phyloP scores from a whole-genome alignment of 257 asterid species.

The Solanum phureja region DNA sequence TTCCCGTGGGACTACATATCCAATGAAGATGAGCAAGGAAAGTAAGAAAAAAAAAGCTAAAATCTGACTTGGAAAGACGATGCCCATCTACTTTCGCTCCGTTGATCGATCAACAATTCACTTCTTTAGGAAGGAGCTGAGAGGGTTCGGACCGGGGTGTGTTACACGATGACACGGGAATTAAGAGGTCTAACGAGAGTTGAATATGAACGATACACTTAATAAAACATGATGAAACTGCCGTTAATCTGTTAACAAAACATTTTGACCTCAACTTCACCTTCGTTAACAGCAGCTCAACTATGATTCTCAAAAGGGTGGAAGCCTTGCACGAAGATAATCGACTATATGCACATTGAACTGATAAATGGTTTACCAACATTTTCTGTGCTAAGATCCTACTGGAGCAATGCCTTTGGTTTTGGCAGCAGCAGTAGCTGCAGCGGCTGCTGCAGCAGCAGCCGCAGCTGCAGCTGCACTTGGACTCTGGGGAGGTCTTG shows the following conservation, averaged over 20 bases:
- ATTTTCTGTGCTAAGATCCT: slow-evolving; percentile 35
- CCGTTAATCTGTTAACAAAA: neutral
- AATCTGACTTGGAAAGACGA: too few species aligned
- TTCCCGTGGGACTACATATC: too few species aligned
- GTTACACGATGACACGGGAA: neutral
- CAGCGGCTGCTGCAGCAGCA: slow-evolving; percentile 32
- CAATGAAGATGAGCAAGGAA: too few species aligned
- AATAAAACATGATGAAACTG: neutral
- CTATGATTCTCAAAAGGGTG: neutral
- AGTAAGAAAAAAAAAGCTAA: too few species aligned
- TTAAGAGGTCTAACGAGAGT: neutral
- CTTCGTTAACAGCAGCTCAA: neutral
- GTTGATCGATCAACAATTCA: too few species aligned
- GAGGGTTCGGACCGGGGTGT: too few species aligned
- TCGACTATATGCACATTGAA: neutral
- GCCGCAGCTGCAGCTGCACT: slow-evolving; percentile 52
- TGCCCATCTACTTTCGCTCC: too few species aligned
- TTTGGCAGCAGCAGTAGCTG: slow-evolving; percentile 57
- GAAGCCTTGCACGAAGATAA: neutral
- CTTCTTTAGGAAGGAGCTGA: too few species aligned
- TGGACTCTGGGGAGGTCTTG: slow-evolving; percentile 31
- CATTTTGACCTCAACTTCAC: neutral
- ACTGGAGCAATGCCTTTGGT: slow-evolving; percentile 65
- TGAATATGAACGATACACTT: neutral
- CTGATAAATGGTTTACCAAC: neutral